phyloP scores from a whole-genome alignment of 2,329 filamentous ascomycete genomes.

The Bipolaris cookei region DNA sequence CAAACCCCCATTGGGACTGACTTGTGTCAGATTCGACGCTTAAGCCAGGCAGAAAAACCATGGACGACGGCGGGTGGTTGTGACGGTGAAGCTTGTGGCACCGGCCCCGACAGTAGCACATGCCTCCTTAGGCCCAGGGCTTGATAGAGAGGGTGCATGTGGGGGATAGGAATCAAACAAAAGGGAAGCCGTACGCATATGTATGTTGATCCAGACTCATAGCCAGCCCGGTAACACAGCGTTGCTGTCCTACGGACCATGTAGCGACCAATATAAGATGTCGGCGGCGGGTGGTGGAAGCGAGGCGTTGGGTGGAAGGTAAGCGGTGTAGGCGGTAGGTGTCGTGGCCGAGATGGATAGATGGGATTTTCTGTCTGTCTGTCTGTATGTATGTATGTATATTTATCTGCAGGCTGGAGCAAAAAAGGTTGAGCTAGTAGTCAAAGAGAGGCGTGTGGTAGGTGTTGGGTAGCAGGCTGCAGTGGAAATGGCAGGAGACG shows the following conservation, averaged over 20 bases:
- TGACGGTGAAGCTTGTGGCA: conserved; percentile 22
- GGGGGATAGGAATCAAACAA: conserved; percentile 4
- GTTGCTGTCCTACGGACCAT: conserved; percentile 39
- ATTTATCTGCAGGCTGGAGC: conserved; percentile 26
- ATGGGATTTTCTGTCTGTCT: conserved; percentile 30
- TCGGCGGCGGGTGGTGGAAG: conserved; percentile 24
- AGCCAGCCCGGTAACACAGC: conserved; percentile 43
- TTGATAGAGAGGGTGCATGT: conserved; percentile 18
- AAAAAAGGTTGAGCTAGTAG: conserved; percentile 30
- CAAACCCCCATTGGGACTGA: conserved; percentile 29
- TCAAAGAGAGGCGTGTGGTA: conserved; percentile 36
- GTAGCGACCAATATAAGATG: conserved; percentile 33
- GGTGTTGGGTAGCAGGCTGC: conserved; percentile 31
- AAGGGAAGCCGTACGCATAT: conserved; percentile 48
- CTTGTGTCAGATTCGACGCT: conserved; percentile 23
- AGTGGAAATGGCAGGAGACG: conserved; percentile 30
- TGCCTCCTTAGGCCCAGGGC: conserved; percentile 8
- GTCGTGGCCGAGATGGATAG: conserved; percentile 15
- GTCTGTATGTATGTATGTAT: conserved; percentile 9
- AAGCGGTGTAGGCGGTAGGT: not conserved
- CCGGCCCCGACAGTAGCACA: conserved; percentile 18
- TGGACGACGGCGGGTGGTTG: conserved; percentile 13
- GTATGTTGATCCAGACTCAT: conserved; percentile 52
- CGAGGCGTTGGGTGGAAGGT: conserved; percentile 10
- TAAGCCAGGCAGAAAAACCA: conserved; percentile 35